Conservation (phyloP, 192 early-diverging fungal genomes). For the Gaertneriomyces sp. region DNA sequence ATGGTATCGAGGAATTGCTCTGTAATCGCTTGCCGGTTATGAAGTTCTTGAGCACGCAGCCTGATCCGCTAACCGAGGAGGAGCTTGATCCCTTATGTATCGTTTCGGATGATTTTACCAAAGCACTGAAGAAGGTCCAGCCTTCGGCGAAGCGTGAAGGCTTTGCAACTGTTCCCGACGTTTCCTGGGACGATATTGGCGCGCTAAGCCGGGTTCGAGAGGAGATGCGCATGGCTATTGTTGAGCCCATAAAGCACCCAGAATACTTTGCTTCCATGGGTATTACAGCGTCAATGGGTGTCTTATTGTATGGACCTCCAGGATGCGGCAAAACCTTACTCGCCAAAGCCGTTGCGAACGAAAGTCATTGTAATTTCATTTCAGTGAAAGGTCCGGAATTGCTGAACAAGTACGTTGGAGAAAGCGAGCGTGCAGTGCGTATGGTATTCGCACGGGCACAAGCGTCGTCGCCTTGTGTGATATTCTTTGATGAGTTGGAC, state of each 20-base stretch:
- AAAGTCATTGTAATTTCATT: constrained; percentile 96
- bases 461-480: constrained; percentile 89
- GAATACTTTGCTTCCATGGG: constrained; percentile 85
- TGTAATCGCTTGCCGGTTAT: constrained; percentile 53
- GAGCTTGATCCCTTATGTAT: constrained; percentile 84
- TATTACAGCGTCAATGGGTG: constrained; percentile 86
- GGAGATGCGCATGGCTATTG: constrained; percentile 91
- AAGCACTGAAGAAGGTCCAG: constrained; percentile 85
- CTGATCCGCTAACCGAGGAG: constrained; percentile 68
- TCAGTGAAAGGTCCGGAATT: constrained; percentile 98
- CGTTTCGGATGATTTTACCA: constrained; percentile 78
- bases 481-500: constrained; percentile 98
- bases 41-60: constrained; percentile 66
- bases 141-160: constrained; percentile 97
- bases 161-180: constrained; percentile 95
- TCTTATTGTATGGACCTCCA: constrained; percentile 94
- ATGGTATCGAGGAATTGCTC: not conserved
- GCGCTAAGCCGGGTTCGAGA: constrained; percentile 80
- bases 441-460: constrained; percentile 93
- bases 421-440: constrained; percentile 93
- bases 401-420: constrained; percentile 98
- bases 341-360: constrained; percentile 97
- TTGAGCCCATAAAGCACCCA: constrained; percentile 91
- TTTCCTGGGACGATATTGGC: constrained; percentile 96
- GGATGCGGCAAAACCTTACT: constrained; percentile 98